Percentiles rank a stretch among this genome's conserved stretches.
These are phyloP conservation scores for Cyberlindnera samutprakarnensis DNA, from an alignment of 805 yeast genomes.

Conservation along the genomic window DNA sequence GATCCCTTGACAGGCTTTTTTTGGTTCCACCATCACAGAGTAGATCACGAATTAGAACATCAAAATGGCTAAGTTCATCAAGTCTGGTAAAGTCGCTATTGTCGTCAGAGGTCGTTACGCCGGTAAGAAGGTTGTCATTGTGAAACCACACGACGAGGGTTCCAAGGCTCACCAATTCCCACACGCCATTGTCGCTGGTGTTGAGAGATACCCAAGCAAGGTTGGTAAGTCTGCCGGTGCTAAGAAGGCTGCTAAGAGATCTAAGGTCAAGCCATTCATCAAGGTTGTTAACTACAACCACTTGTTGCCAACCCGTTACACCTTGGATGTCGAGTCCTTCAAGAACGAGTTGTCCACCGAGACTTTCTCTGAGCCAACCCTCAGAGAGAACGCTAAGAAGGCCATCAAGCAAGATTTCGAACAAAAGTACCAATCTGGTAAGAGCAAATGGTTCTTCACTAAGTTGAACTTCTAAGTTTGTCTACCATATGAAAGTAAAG, in stretches of 20 bases:
- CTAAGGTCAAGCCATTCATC: constrained; percentile 97
- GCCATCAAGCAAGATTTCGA: constrained; percentile 97
- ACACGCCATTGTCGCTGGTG: constrained; percentile 98
- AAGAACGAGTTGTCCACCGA: constrained; percentile 87
- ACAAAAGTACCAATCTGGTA: constrained; percentile 98
- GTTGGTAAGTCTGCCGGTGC: constrained; percentile 91
- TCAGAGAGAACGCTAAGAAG: constrained; percentile 98
- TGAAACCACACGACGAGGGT: constrained; percentile 97
- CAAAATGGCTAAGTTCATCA: constrained; percentile 95
- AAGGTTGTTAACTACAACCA: constrained; percentile 99
- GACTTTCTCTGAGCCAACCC: constrained; percentile 93
- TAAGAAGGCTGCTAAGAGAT: constrained; percentile 94
- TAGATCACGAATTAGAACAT: constrained; percentile 4
- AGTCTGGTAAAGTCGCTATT: constrained; percentile 93
- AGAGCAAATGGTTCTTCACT: constrained; percentile 99
- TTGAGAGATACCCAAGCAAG: constrained; percentile 96
- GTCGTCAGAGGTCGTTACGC: constrained; percentile 82
- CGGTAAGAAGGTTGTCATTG: constrained; percentile 99
- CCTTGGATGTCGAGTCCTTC: constrained; percentile 91
- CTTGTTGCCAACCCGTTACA: constrained; percentile 99
- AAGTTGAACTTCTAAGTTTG: constrained; percentile 73
- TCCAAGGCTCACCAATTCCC: constrained; percentile 98
- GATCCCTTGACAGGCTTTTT: constrained; percentile 10
- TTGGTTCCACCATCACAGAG: constrained; percentile 9
- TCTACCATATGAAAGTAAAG: no score